A percentile compares a stretch with the other conserved stretches of the same genome.
phyloP scores from a whole-genome alignment of 768 basidiomycete genomes.

The Astraeus odoratus region DNA sequence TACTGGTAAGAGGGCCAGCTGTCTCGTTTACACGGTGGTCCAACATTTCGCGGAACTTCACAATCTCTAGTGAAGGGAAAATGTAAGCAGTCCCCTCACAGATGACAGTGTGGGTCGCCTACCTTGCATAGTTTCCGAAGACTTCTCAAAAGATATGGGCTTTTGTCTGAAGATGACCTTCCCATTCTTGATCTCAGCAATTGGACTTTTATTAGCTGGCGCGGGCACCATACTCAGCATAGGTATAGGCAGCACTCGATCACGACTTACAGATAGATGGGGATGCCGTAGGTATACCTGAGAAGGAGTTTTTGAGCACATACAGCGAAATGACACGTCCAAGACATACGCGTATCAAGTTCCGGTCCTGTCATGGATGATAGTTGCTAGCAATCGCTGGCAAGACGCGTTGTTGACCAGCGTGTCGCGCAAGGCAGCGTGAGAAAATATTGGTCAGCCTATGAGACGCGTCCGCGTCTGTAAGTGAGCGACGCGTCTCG shows the following conservation, averaged over 20 bases:
- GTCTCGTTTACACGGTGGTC: slow-evolving; percentile 43
- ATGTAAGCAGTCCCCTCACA: background rate
- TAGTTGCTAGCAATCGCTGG: slow-evolving; percentile 1
- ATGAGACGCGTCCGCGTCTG: slow-evolving; percentile 22
- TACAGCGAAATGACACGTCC: slow-evolving; percentile 1
- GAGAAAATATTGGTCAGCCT: slow-evolving; percentile 25
- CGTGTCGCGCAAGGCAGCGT: slow-evolving; percentile 21
- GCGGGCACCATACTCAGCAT: slow-evolving; percentile 21
- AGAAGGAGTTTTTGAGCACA: slow-evolving; percentile 1
- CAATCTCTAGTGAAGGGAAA: slow-evolving; percentile 47
- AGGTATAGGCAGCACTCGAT: background rate
- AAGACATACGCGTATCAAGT: slow-evolving; percentile 13
- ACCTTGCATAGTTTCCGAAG: slow-evolving; percentile 81
- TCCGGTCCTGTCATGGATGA: background rate
- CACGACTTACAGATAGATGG: slow-evolving; percentile 13
- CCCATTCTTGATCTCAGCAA: slow-evolving; percentile 69
- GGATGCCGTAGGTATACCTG: slow-evolving; percentile 11
- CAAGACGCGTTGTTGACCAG: background rate
- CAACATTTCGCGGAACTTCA: slow-evolving; percentile 69
- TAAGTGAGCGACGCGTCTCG: slow-evolving; percentile 34
- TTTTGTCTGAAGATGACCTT: slow-evolving; percentile 76
- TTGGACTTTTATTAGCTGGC: slow-evolving; percentile 32
- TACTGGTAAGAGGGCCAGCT: slow-evolving; percentile 42
- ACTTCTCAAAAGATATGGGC: slow-evolving; percentile 63
- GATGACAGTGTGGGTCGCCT: slow-evolving; percentile 10